Percentiles rank a stretch among this genome's conserved stretches.
phyloP scores from a whole-genome alignment of 257 asterid species.

The Solanum lycopersicoides region DNA sequence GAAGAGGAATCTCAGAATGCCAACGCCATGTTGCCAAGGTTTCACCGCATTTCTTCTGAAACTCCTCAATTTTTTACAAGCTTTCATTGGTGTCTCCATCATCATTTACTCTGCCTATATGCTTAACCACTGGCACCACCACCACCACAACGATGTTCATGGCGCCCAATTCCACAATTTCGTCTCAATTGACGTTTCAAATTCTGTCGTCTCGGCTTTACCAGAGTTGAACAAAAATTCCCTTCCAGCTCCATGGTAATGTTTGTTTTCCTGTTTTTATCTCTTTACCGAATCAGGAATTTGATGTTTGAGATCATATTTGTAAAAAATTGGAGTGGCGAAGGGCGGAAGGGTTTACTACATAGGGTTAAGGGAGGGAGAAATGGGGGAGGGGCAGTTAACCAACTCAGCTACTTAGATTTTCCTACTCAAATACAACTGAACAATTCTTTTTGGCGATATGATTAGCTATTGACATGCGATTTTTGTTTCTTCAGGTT shows the following conservation, averaged over 20 bases:
- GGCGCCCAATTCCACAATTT: neutral
- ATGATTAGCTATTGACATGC: neutral
- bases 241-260: slow-evolving; percentile 68
- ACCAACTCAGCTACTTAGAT: neutral
- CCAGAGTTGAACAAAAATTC: slow-evolving; percentile 13
- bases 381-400: neutral
- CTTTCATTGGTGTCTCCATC: slow-evolving; percentile 57
- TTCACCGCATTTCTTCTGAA: slow-evolving; percentile 53
- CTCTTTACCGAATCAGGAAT: neutral
- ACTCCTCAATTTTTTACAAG: slow-evolving; percentile 62
- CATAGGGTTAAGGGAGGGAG: neutral
- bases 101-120: slow-evolving; percentile 46
- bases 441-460: neutral
- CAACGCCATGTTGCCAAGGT: slow-evolving; percentile 52
- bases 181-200: neutral
- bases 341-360: neutral
- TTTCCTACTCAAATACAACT: neutral
- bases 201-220: neutral
- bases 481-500: slow-evolving; percentile 45
- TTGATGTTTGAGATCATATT: neutral
- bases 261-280: neutral
- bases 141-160: slow-evolving; percentile 8
- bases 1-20: slow-evolving; percentile 19
- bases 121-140: slow-evolving; percentile 60
- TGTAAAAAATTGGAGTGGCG: neutral